Percentiles rank a stretch among this genome's conserved stretches.
phyloP scores from a whole-genome alignment of 345 rosid species.

The Clarkia xantiana region DNA sequence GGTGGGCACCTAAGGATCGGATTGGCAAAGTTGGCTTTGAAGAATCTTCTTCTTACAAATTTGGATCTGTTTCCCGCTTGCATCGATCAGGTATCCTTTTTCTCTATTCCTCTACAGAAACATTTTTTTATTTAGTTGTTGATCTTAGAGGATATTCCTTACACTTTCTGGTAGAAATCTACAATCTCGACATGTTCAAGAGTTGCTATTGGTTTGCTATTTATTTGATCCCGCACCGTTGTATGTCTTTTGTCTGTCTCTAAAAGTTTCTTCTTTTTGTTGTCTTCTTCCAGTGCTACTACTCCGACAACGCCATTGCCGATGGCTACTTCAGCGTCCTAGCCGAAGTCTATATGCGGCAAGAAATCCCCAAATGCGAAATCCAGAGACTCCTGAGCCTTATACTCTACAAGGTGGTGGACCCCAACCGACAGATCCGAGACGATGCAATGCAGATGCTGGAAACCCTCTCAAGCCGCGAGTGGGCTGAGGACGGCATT shows the following conservation, averaged over 20 bases:
- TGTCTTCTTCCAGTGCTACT: constrained; percentile 53
- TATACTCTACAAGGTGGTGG: constrained; percentile 95
- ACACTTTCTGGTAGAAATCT: no score
- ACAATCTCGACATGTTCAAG: no score
- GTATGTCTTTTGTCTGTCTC: constrained; percentile 5
- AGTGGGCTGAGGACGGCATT: constrained; percentile 92
- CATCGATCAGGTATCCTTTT: constrained; percentile 73
- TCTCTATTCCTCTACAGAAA: neutral
- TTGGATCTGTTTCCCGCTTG: constrained; percentile 96
- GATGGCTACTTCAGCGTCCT: constrained; percentile 97
- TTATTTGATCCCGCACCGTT: neutral
- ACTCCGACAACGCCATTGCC: constrained; percentile 87
- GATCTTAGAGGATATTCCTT: neutral
- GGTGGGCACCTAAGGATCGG: constrained; percentile 85
- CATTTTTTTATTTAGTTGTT: neutral
- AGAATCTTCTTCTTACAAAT: constrained; percentile 88
- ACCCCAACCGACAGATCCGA: constrained; percentile 93
- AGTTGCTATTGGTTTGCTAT: neutral
- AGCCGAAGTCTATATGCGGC: constrained; percentile 99
- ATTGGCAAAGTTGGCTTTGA: constrained; percentile 88
- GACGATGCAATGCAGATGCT: constrained; percentile 99
- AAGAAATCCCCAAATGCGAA: constrained; percentile 94
- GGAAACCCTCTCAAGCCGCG: constrained; percentile 93
- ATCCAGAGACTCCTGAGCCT: constrained; percentile 90
- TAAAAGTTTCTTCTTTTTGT: constrained; percentile 9